phyloP scores from a whole-genome alignment of 768 basidiomycete species.

The Rhizopogon vinicolor region DNA sequence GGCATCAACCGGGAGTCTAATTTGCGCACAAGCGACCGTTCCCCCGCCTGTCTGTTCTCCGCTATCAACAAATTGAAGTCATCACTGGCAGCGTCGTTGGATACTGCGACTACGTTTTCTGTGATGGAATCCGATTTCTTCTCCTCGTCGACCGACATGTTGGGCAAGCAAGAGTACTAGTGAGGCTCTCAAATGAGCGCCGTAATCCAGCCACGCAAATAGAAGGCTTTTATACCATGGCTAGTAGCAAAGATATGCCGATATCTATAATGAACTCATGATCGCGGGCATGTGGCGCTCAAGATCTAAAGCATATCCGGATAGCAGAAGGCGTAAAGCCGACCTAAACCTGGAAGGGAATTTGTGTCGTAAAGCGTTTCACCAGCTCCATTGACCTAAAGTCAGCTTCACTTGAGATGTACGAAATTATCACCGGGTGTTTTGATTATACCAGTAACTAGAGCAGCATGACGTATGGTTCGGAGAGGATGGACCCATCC shows the following conservation, averaged over 20 bases:
- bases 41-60: conserved; percentile 12
- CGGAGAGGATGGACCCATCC: not conserved
- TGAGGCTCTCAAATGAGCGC: not conserved
- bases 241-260: not conserved
- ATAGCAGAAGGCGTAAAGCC: not conserved
- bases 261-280: not conserved
- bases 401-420: not conserved
- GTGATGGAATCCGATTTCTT: conserved; percentile 8
- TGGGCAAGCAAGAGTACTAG: not conserved
- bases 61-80: conserved; percentile 7
- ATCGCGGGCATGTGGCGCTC: not conserved
- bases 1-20: conserved; percentile 26
- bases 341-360: not conserved
- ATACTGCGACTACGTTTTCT: conserved; percentile 2
- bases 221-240: not conserved
- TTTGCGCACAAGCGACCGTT: conserved; percentile 19
- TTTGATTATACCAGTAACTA: not conserved
- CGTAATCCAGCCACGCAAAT: not conserved
- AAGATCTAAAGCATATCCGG: not conserved
- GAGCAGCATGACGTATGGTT: not conserved
- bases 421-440: not conserved
- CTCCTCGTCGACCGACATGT: conserved; percentile 6
- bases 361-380: not conserved
- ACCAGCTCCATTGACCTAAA: not conserved
- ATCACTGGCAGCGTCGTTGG: not conserved